Conservation (phyloP, 2,329 filamentous ascomycete species). For the Didymella pomorum region DNA sequence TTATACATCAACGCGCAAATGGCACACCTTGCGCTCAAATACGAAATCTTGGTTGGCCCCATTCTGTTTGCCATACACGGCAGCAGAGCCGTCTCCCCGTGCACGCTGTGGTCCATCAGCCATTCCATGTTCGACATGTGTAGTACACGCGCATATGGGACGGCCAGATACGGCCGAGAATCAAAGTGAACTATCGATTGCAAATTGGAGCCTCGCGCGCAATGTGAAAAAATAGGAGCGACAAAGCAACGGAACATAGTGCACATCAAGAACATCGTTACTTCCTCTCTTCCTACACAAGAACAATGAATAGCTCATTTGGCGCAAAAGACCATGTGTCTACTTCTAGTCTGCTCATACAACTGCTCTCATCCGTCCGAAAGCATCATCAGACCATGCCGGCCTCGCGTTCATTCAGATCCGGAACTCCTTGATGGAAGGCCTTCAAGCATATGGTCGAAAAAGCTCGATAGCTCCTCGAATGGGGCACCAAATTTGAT, state of each 20-base stretch:
- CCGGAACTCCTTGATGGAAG: no score
- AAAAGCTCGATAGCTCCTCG: background rate
- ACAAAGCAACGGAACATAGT: no score
- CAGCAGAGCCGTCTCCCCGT: background rate
- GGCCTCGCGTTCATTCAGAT: background rate
- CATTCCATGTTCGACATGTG: background rate
- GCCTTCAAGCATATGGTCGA: background rate
- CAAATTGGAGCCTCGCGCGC: background rate
- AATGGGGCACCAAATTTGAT: background rate
- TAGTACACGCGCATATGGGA: background rate
- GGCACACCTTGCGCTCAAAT: background rate
- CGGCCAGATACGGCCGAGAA: background rate
- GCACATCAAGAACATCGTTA: background rate
- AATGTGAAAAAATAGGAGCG: background rate
- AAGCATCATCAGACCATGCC: background rate
- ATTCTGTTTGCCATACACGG: background rate
- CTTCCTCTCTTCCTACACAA: background rate
- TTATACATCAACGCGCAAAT: background rate
- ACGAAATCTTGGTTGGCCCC: background rate
- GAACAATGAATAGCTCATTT: rapidly evolving
- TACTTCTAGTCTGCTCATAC: background rate
- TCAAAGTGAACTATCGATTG: no score
- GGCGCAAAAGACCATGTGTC: background rate
- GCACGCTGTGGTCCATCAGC: background rate
- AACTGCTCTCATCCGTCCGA: background rate